These are phyloP conservation scores for Ogataea dorogensis DNA, from an alignment of 805 yeast genomes.

Conservation along the genomic window DNA sequence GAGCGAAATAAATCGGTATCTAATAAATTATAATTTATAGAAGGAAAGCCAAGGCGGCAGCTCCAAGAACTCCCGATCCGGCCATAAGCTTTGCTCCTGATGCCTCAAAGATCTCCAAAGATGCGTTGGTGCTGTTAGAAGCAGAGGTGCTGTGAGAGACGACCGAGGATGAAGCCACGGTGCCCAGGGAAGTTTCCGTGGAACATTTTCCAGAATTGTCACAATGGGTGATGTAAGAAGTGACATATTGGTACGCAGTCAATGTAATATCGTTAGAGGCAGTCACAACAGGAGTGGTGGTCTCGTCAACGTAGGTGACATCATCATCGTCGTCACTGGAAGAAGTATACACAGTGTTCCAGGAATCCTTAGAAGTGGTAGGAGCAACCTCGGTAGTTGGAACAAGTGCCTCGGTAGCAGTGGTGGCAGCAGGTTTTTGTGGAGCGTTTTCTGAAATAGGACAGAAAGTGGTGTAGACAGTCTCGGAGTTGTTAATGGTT, in stretches of 20 bases:
- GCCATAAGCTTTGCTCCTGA: slow-evolving; percentile 19
- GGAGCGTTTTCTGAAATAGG: slow-evolving; percentile 16
- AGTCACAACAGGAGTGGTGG: slow-evolving; percentile 41
- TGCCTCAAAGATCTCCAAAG: slow-evolving; percentile 22
- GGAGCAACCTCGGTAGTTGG: slow-evolving; percentile 14
- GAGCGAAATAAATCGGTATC: slow-evolving; percentile 4
- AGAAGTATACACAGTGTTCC: slow-evolving; percentile 9
- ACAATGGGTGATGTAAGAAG: slow-evolving; percentile 24
- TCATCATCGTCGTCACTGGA: slow-evolving; percentile 11
- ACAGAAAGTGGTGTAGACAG: slow-evolving; percentile 27
- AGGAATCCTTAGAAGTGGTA: slow-evolving; percentile 10
- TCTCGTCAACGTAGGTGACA: slow-evolving; percentile 21
- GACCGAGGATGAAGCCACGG: slow-evolving; percentile 3
- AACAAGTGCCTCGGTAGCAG: slow-evolving; percentile 13
- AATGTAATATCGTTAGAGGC: slow-evolving; percentile 40
- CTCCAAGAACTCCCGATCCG: slow-evolving; percentile 30
- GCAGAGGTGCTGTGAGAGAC: slow-evolving; percentile 5
- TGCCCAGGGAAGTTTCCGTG: slow-evolving; percentile 10
- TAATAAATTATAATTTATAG: slow-evolving; percentile 18
- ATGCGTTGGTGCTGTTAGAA: slow-evolving; percentile 10
- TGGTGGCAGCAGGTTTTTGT: slow-evolving; percentile 16
- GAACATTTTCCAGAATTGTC: slow-evolving; percentile 10
- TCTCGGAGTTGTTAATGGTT: slow-evolving; percentile 15
- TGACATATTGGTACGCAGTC: slow-evolving; percentile 29
- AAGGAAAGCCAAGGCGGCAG: slow-evolving; percentile 31